Evolutionary conservation across 1,284 basidiomycete species (phyloP).

Genomic region (Microbotryum silenes-acaulis): DNA sequence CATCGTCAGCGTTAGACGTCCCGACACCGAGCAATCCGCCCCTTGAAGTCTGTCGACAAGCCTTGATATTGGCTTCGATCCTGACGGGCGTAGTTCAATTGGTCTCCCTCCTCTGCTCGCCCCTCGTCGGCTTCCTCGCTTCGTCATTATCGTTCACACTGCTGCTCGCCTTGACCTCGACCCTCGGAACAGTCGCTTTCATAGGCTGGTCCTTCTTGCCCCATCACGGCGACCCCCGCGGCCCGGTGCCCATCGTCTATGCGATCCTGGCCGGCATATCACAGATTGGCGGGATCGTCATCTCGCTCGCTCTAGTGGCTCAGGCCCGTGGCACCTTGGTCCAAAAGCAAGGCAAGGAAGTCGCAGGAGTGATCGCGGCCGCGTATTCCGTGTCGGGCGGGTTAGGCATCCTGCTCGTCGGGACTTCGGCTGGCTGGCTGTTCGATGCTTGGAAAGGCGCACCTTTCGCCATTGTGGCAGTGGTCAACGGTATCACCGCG

Average conservation of each 20-base stretch:
- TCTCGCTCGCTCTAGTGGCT: conserved; percentile 25
- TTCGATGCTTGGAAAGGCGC: conserved; percentile 17
- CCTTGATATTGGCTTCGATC: conserved; percentile 28
- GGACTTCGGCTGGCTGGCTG: conserved; percentile 16
- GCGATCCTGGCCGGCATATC: conserved; percentile 15
- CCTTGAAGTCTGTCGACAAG: conserved; percentile 20
- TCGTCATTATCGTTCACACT: neutral
- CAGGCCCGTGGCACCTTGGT: conserved; percentile 9
- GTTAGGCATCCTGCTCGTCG: conserved; percentile 28
- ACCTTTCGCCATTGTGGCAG: conserved; percentile 24
- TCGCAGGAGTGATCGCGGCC: conserved; percentile 24
- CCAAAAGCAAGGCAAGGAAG: conserved; percentile 10
- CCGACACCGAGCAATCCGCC: neutral
- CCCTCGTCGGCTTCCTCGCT: conserved; percentile 19
- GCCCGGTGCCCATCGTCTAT: conserved; percentile 10
- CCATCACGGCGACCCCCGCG: conserved; percentile 14
- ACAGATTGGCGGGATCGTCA: conserved; percentile 26
- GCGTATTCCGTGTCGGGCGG: conserved; percentile 31
- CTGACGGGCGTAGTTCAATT: conserved; percentile 30
- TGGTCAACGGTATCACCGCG: conserved; percentile 11
- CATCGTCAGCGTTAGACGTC: neutral
- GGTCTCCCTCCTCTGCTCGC: conserved; percentile 27
- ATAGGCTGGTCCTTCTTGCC: conserved; percentile 10
- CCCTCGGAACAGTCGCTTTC: conserved; percentile 20
- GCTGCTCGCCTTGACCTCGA: conserved; percentile 8